Conservation (phyloP, 306 rosid genomes). For the Morella rubra region DNA sequence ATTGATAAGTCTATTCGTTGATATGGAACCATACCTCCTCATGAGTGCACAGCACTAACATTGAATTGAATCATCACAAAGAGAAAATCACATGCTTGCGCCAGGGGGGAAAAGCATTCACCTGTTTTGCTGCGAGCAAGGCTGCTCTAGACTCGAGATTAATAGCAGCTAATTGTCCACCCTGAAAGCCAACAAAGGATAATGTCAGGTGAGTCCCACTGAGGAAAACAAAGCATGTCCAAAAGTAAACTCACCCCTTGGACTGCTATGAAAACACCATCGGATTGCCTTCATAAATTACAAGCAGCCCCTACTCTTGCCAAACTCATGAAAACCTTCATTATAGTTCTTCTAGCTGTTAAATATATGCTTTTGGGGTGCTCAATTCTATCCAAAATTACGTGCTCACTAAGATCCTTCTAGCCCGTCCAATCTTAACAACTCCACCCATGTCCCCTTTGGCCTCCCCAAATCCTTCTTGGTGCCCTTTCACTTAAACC, state of each 20-base stretch:
- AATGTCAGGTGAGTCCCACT: too few relatives aligned
- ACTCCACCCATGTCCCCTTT: background rate
- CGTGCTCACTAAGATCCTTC: background rate
- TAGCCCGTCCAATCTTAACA: background rate
- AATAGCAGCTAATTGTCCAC: slow-evolving; percentile 77
- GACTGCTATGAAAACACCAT: too few relatives aligned
- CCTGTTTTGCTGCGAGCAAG: slow-evolving; percentile 91
- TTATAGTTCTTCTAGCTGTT: background rate
- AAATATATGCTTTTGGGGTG: background rate
- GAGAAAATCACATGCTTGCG: background rate
- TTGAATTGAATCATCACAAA: background rate
- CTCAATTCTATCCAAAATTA: background rate
- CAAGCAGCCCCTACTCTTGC: background rate
- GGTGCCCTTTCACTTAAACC: too few relatives aligned
- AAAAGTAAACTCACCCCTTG: too few relatives aligned
- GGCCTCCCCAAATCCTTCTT: background rate
- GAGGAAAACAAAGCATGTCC: too few relatives aligned
- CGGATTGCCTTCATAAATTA: background rate
- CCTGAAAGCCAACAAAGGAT: slow-evolving; percentile 44
- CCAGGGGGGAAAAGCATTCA: slow-evolving; percentile 14
- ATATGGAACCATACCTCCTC: background rate
- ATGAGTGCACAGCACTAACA: background rate
- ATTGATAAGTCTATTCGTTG: too few relatives aligned
- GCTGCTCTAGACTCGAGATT: slow-evolving; percentile 87
- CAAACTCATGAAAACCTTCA: background rate